These are phyloP conservation scores for Pichia manshurica DNA, from an alignment of 805 yeast species.

Conservation along the genomic window DNA sequence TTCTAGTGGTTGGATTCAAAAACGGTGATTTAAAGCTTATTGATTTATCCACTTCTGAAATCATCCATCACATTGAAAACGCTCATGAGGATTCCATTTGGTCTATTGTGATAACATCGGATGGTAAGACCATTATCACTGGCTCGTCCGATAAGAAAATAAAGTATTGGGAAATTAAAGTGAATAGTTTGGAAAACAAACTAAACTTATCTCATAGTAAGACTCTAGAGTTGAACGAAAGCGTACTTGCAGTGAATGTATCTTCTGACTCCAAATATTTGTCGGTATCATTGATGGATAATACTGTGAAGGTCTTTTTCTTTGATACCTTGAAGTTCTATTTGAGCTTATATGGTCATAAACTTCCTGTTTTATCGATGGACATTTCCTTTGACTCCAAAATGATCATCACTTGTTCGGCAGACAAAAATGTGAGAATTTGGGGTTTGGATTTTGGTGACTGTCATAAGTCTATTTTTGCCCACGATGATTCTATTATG, in stretches of 20 bases:
- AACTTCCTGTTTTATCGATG: conserved; percentile 86
- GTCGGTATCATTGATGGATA: conserved; percentile 83
- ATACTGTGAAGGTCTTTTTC: conserved; percentile 92
- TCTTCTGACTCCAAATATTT: conserved; percentile 74
- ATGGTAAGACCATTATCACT: conserved; percentile 79
- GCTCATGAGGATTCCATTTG: conserved; percentile 81
- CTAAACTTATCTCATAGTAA: conserved; percentile 67
- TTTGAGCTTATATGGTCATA: conserved; percentile 90
- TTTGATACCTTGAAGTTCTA: conserved; percentile 82
- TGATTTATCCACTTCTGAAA: conserved; percentile 77
- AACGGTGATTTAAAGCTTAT: conserved; percentile 78
- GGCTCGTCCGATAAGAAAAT: conserved; percentile 92
- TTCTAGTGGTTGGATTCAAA: conserved; percentile 84
- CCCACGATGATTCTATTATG: conserved; percentile 95
- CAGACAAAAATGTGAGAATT: conserved; percentile 93
- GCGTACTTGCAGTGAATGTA: conserved; percentile 69
- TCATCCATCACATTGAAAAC: conserved; percentile 59
- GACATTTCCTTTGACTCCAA: conserved; percentile 90
- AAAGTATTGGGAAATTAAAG: conserved; percentile 81
- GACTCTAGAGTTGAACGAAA: conserved; percentile 82
- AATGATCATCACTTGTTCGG: conserved; percentile 84
- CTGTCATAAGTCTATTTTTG: conserved; percentile 94
- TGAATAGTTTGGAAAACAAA: conserved; percentile 52
- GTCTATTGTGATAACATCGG: conserved; percentile 82
- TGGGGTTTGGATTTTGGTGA: conserved; percentile 99